Evolutionary conservation across 2,329 filamentous ascomycete genomes (phyloP).

Genomic region (Pseudogymnoascus sp.): DNA sequence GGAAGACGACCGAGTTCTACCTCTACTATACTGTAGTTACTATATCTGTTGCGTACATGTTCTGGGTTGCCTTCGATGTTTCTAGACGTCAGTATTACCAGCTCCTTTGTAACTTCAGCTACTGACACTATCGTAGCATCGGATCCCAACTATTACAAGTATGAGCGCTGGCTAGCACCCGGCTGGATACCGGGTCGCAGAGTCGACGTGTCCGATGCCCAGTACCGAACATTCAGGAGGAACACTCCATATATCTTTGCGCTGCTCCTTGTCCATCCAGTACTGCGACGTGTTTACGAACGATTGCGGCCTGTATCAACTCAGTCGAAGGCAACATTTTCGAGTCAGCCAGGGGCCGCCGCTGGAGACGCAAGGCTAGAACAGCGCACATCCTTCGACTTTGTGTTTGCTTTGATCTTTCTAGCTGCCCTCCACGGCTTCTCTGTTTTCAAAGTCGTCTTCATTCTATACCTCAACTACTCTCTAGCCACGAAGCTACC

Average conservation of each 20-base stretch:
- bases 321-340: not conserved
- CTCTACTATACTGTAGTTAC: conserved; percentile 68
- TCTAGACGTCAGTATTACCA: conserved; percentile 60
- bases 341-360: conserved; percentile 16
- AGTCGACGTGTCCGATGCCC: conserved; percentile 84
- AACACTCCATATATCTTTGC: conserved; percentile 77
- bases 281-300: conserved; percentile 70
- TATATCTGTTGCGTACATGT: conserved; percentile 72
- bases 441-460: conserved; percentile 73
- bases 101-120: not conserved
- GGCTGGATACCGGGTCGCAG: conserved; percentile 92
- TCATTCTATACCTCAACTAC: conserved; percentile 78
- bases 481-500: conserved; percentile 68
- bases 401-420: conserved; percentile 73
- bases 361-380: conserved; percentile 53
- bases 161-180: conserved; percentile 60
- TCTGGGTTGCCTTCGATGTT: conserved; percentile 80
- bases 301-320: conserved; percentile 25
- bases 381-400: conserved; percentile 75
- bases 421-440: conserved; percentile 76
- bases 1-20: conserved; percentile 81
- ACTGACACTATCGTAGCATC: conserved; percentile 49
- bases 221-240: conserved; percentile 77
- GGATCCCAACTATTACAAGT: conserved; percentile 75
- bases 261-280: conserved; percentile 71